Conservation (phyloP, 257 asterid genomes). For the Nicotiana tabacum region DNA sequence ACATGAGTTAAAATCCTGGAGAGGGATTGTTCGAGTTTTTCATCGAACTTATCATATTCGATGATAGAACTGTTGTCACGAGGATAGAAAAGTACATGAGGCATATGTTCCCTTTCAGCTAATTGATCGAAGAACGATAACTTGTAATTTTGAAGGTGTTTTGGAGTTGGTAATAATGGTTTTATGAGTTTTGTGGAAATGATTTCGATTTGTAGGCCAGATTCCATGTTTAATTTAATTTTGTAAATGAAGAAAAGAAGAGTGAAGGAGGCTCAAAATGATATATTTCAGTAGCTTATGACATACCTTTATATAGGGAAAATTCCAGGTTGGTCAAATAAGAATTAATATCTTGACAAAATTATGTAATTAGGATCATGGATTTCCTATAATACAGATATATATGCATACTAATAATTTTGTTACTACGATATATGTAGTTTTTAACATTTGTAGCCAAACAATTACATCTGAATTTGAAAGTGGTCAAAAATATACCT, state of each 20-base stretch:
- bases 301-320: neutral
- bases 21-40: constrained; percentile 21
- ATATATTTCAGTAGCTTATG: neutral
- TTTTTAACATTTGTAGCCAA: too few relatives aligned
- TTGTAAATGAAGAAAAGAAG: neutral
- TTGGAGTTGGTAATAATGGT: constrained; percentile 42
- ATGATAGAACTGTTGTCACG: neutral
- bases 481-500: neutral
- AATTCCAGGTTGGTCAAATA: neutral
- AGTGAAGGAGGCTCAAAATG: neutral
- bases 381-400: too few relatives aligned
- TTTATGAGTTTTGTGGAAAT: constrained; percentile 24
- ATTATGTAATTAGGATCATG: too few relatives aligned
- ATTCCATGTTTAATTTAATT: neutral
- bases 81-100: constrained; percentile 31
- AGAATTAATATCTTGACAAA: too few relatives aligned
- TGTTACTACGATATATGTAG: neutral
- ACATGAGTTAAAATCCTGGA: constrained; percentile 25
- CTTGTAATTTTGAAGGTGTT: constrained; percentile 18
- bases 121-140: constrained; percentile 41
- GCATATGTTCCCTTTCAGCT: constrained; percentile 18
- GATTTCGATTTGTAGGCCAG: neutral
- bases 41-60: neutral
- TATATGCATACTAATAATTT: too few relatives aligned
- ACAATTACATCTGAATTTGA: neutral